A percentile compares a stretch with the other conserved stretches of the same genome.
Evolutionary conservation across 345 rosid genomes (phyloP).

Genomic region (Adansonia digitata): DNA sequence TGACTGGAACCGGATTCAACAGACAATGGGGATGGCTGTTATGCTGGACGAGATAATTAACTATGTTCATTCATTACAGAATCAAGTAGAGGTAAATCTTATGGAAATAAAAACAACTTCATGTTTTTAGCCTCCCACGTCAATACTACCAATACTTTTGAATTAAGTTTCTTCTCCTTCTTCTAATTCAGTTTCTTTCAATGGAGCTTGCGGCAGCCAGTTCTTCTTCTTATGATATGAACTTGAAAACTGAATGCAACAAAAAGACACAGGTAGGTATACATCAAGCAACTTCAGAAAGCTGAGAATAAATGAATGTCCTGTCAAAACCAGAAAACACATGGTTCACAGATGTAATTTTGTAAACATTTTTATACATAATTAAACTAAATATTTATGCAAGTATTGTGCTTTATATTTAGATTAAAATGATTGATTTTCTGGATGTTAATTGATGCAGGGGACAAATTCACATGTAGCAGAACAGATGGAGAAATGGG

Average conservation of each 20-base stretch:
- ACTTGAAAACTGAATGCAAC: conserved; percentile 8
- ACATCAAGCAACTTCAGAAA: neutral
- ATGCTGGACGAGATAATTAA: conserved; percentile 62
- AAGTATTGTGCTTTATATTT: neutral
- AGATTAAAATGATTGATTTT: conserved; percentile 1
- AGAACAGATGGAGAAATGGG: conserved; percentile 32
- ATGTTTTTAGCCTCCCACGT: neutral
- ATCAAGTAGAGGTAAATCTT: conserved; percentile 59
- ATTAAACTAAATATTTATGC: neutral
- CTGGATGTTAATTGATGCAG: conserved; percentile 29
- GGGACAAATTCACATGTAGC: conserved; percentile 38
- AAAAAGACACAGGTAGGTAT: conserved; percentile 22
- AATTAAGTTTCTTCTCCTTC: neutral
- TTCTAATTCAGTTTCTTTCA: conserved; percentile 39
- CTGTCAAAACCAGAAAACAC: neutral
- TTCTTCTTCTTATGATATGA: conserved; percentile 18
- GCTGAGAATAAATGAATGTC: neutral
- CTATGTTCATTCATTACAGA: conserved; percentile 63
- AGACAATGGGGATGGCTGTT: conserved; percentile 72
- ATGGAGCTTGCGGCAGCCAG: conserved; percentile 49
- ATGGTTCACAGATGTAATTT: neutral
- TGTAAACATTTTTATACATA: neutral
- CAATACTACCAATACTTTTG: neutral
- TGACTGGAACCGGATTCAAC: conserved; percentile 9
- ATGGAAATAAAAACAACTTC: neutral